Evolutionary conservation across 176 grass and related monocot species (phyloP).

Genomic region (Aechmea fasciata): DNA sequence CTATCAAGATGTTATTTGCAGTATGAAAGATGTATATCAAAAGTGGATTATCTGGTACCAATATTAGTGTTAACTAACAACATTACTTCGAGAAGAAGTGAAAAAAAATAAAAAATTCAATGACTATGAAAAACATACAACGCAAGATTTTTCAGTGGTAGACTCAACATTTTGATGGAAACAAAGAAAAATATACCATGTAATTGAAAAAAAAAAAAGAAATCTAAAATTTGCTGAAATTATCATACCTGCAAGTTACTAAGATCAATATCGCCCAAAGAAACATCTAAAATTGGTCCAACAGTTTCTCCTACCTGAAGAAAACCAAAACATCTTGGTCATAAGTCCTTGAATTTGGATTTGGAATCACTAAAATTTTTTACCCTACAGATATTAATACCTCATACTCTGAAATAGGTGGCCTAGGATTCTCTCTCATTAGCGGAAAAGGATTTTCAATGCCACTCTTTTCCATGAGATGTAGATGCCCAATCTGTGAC

Average conservation of each 20-base stretch:
- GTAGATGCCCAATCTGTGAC: constrained; percentile 30
- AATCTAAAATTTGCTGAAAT: neutral
- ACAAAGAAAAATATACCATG: too few species aligned
- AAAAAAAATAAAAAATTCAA: too few species aligned
- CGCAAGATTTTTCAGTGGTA: too few species aligned
- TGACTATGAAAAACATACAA: too few species aligned
- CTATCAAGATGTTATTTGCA: neutral
- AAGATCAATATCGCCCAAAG: constrained; percentile 60
- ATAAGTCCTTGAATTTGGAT: neutral
- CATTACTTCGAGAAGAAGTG: too few species aligned
- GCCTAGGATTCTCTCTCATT: constrained; percentile 48
- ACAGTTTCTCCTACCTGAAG: constrained; percentile 48
- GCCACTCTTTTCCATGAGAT: constrained; percentile 24
- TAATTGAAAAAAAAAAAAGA: too few species aligned
- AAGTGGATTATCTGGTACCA: neutral
- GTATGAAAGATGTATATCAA: neutral
- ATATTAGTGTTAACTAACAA: too few species aligned
- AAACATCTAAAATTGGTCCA: constrained; percentile 49
- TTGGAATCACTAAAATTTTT: neutral
- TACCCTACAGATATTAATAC: constrained; percentile 26
- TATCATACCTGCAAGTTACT: constrained; percentile 81
- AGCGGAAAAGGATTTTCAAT: constrained; percentile 80
- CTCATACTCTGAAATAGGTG: constrained; percentile 60
- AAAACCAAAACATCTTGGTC: constrained; percentile 8
- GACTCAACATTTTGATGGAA: too few species aligned